Evolutionary conservation across 179 eudicot species (phyloP).

Genomic region (Nepenthes alata): DNA sequence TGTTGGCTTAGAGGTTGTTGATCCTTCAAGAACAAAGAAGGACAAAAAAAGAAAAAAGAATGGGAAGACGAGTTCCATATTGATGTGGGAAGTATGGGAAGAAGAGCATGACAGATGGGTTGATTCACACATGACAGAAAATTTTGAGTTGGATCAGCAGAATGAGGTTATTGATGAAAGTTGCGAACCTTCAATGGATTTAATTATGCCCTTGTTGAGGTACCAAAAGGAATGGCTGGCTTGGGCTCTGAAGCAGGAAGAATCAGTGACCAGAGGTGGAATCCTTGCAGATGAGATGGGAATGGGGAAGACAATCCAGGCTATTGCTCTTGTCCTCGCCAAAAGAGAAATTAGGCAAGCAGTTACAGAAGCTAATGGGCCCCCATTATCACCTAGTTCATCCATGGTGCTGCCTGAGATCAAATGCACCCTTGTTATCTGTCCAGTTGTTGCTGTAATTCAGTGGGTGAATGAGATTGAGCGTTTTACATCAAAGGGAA

Average conservation of each 20-base stretch:
- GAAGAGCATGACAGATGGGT: conserved; percentile 61
- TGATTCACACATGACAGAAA: conserved; percentile 24
- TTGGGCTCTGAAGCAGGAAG: conserved; percentile 89
- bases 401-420: conserved; percentile 36
- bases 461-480: conserved; percentile 83
- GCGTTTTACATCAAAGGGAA: conserved; percentile 59
- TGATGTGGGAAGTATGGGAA: conserved; percentile 84
- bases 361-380: conserved; percentile 15
- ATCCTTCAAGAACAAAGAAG: conserved; percentile 12
- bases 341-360: conserved; percentile 43
- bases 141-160: conserved; percentile 35
- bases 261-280: conserved; percentile 57
- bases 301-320: conserved; percentile 89
- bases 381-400: conserved; percentile 23
- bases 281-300: conserved; percentile 98
- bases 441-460: conserved; percentile 68
- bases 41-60: conserved; percentile 24
- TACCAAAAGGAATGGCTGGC: conserved; percentile 90
- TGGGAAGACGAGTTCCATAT: conserved; percentile 18
- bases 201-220: conserved; percentile 55
- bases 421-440: conserved; percentile 71
- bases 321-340: conserved; percentile 87
- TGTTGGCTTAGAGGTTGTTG: conserved; percentile 22
- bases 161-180: conserved; percentile 38
- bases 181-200: conserved; percentile 45